Conservation (phyloP, 2,329 filamentous ascomycete species). For the Lecanicillium sp. region DNA sequence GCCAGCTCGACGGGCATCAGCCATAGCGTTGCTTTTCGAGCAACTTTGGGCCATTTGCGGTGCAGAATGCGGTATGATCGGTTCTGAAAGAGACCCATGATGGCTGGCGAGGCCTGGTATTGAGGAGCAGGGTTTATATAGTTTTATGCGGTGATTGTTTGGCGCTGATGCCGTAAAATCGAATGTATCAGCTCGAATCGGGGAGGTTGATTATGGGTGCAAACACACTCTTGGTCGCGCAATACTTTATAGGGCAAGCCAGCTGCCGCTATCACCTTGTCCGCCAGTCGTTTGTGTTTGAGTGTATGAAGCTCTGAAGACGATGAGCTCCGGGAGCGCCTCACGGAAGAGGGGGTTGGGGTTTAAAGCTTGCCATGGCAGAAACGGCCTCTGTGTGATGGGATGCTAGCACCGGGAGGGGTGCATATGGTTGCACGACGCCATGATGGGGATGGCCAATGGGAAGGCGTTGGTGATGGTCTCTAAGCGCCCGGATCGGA, state of each 20-base stretch:
- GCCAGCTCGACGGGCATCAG: constrained; percentile 59
- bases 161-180: too few species aligned
- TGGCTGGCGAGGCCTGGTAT: not conserved
- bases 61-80: constrained; percentile 46
- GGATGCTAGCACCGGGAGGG: constrained; percentile 4
- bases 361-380: constrained; percentile 4
- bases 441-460: not conserved
- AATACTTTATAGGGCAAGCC: too few species aligned
- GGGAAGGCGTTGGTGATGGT: constrained; percentile 5
- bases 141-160: too few species aligned
- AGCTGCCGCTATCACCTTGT: too few species aligned
- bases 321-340: too few species aligned
- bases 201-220: too few species aligned
- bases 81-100: constrained; percentile 3
- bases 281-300: too few species aligned
- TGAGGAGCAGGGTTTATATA: too few species aligned
- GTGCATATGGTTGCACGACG: not conserved
- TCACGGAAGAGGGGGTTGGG: not conserved
- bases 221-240: too few species aligned
- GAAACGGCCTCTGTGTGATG: not conserved
- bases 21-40: constrained; percentile 48
- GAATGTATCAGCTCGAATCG: too few species aligned
- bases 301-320: too few species aligned
- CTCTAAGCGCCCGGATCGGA: constrained; percentile 9
- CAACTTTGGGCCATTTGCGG: constrained; percentile 44